Base-by-base conservation (phyloP, 352 stramenopile genomes). In the Aphanomyces stellatus region DNA sequence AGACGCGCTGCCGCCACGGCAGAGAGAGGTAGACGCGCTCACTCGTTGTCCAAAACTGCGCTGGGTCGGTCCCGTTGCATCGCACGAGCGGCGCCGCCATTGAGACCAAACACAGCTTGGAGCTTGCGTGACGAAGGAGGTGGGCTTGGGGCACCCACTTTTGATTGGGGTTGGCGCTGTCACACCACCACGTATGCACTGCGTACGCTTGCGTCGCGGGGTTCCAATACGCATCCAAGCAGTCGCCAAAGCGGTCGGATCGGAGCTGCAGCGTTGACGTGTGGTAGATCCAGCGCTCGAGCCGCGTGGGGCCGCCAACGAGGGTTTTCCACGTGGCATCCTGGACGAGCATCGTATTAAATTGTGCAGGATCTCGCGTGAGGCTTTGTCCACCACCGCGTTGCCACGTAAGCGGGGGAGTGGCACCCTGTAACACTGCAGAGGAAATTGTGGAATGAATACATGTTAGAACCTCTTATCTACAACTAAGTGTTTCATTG, bases 281-380 rank as follows among this genome's bases (percentile, higher is more conserved):
- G 43, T 65, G 51, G 35, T 65, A 65, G 13, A 27, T 51, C 57
- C 57, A 65, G 8, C 43, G 40, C 43, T 65, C 57, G 2, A 41
- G 4, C 6, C 28, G 15, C 19, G 30, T 11, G 13, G 22, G n/a
- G n/a, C n/a, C 28, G 11, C 57, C 57, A 19, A 65, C 24, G 13
- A 19, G 15, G 4, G 13, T 30, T 19, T 34, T 55, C 57, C 57
- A 65, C 40, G 24, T 27, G n/a, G 55, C 8, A 49, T 63, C 55
- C 17, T 43, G 37, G 6, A 51, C 42, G 42, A 51, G 42, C 42
- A 10, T 22, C 8, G 8, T 24, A 22, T 51, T 10, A 13, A 51
- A 8, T 24, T 22, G 42, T 7, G 42, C n/a, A 13, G 19, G 42
- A 22, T 51, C 42, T 8, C 8, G 13, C 19, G 42, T 51, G 42